A percentile compares a stretch with the other conserved stretches of the same genome.
These are phyloP conservation scores for Pseudofabraea citricarpa DNA, from an alignment of 2,329 filamentous ascomycete genomes.

Conservation along the genomic window DNA sequence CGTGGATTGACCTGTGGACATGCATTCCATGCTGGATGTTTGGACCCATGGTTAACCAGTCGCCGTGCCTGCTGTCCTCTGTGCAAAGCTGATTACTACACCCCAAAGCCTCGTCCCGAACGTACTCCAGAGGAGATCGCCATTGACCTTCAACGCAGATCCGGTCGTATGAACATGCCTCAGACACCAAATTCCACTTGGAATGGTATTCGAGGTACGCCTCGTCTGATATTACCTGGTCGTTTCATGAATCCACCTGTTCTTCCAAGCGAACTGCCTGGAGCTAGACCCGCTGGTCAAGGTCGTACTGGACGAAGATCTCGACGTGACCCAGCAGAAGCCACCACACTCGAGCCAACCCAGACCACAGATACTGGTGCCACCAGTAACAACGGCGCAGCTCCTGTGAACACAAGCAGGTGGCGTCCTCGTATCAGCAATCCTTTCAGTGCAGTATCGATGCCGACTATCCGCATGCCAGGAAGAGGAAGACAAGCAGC, in stretches of 20 bases:
- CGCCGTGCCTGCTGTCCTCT: conserved; percentile 92
- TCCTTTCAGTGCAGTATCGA: conserved; percentile 18
- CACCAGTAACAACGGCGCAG: conserved; percentile 5
- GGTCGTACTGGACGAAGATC: conserved; percentile 8
- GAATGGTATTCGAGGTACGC: conserved; percentile 20
- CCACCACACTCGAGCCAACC: background rate
- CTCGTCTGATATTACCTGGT: conserved; percentile 18
- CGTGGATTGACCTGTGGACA: conserved; percentile 95
- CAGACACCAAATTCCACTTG: conserved; percentile 21
- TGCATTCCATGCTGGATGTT: conserved; percentile 91
- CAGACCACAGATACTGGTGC: conserved; percentile 1
- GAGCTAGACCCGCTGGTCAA: too few relatives aligned
- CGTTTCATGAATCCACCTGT: conserved; percentile 14
- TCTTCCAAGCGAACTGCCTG: background rate
- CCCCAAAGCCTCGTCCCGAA: conserved; percentile 75
- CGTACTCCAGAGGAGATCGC: conserved; percentile 13
- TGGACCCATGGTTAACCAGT: conserved; percentile 95
- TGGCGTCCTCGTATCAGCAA: conserved; percentile 20
- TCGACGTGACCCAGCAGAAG: conserved; percentile 8
- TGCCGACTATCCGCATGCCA: conserved; percentile 18
- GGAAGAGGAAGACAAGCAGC: conserved; percentile 14
- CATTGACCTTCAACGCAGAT: conserved; percentile 17
- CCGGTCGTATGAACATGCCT: conserved; percentile 19
- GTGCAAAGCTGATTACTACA: conserved; percentile 97
- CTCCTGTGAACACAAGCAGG: conserved; percentile 12